phyloP scores from a whole-genome alignment of 805 yeast genomes.

The Schizosaccharomyces cryophilus region DNA sequence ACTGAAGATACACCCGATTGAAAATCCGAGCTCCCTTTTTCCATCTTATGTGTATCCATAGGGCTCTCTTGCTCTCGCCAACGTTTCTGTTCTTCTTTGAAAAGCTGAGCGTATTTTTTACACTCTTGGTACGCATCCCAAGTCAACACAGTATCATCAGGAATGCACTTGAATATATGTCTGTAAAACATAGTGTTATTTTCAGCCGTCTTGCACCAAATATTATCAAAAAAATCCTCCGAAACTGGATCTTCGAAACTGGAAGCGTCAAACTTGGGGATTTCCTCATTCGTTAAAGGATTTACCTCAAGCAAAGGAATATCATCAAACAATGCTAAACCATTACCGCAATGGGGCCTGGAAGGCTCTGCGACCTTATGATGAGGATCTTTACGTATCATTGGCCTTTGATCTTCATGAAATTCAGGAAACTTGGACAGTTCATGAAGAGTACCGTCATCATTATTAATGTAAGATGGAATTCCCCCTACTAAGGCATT shows the following conservation, averaged over 20 bases:
- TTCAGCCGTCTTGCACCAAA: slow-evolving; percentile 63
- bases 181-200: slow-evolving; percentile 64
- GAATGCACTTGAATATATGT: slow-evolving; percentile 76
- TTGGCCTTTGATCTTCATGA: neutral
- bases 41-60: neutral
- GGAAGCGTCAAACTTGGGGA: slow-evolving; percentile 59
- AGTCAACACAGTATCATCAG: slow-evolving; percentile 68
- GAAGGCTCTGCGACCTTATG: neutral
- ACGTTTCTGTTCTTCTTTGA: slow-evolving; percentile 6
- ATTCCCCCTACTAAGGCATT: slow-evolving; percentile 1
- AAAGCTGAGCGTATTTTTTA: slow-evolving; percentile 13
- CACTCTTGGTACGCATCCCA: slow-evolving; percentile 63
- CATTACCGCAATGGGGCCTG: neutral
- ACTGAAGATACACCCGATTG: neutral
- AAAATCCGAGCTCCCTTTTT: neutral
- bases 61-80: neutral
- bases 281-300: neutral
- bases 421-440: neutral
- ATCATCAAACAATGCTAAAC: neutral
- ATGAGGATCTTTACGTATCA: neutral
- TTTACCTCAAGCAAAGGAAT: neutral
- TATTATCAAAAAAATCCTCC: slow-evolving; percentile 59
- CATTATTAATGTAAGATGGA: neutral
- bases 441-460: neutral
- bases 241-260: slow-evolving; percentile 67